Base-by-base conservation (phyloP, 1,284 basidiomycete species). In the Irpex sp. region DNA sequence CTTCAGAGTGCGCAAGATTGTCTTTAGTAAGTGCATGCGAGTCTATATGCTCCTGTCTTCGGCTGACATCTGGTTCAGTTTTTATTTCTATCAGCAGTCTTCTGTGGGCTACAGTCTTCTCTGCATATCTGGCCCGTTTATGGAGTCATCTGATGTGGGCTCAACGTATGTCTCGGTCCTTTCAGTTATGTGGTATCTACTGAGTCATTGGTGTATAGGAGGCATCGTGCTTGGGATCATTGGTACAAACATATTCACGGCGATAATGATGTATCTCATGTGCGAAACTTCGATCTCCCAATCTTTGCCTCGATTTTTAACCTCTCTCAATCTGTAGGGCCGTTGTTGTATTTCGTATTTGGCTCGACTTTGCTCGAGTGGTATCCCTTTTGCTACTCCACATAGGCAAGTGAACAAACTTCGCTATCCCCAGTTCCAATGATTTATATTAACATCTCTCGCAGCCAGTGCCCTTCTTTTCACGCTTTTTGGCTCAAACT, bases 221-320 rank as follows among this genome's bases (percentile, higher is more conserved):
- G 69, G 70, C 17, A 74, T 81, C 60, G 68, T 80, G 43, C 68
- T 79, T 9, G 64, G 70, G 8, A 69, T 80, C 26, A 73, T 79
- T 33, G 68, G 64, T 9, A 69, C 77, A 19, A 74, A 82, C 61
- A 73, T 68, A 1, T 61, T 81, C 60, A 78, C 78, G 5, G 71
- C 79, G 3, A 68, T 84, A 31, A 67, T 81, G 49, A 66, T 81
- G 50, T 83, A 82, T 67, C 71, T 84, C 57, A 83, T 84, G 83
- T 83, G 66, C 67, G 78, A 62, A 50, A 19, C 17, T 17, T 19
- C 17, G 13, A 50, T 7, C 11, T 55, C n/a, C 53, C 53, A 31
- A 35, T 49, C 49, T 15, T 37, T 26, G 35, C 57, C 5, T 26
- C 43, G 11, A 39, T 56, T 9, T 56, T 33, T 31, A 50, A 58